Evolutionary conservation across 1,284 basidiomycete species (phyloP), one percentile per base, ranked within the genome.

Genomic region (Rhodotorula mucilaginosa): DNA sequence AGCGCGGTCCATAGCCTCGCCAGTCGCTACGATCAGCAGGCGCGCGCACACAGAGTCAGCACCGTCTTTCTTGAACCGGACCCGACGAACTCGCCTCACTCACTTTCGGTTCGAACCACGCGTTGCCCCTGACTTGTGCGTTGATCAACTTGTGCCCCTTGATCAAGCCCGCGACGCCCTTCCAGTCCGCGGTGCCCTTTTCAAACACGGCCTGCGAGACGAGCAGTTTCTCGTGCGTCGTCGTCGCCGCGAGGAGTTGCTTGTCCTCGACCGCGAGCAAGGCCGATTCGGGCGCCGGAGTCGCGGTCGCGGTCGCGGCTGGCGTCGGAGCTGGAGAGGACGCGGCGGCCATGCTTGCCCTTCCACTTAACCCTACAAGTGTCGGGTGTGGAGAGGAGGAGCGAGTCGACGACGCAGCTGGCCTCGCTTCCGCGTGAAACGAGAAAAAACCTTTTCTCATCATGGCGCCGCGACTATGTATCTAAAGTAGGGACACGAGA

Each of bases 101-200:
- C 56, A 75, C 74, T 29, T 64, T 58, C 5, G 65, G 29, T 16
- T 49, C 48, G 46, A 69, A 75, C 71, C 69, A 75, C 34, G 44
- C 66, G 6, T 46, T n/a, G 0, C 15, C 19, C 21, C 67, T 23
- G 7, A 5, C 26, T 15, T 23, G 10, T 12, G 39, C 39, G 39
- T 44, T 29, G 23, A 75, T 56, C 46, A 75, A 29, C 29, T 63
- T 64, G 39, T 75, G 74, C 0, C 71, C 74, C n/a, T 46, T n/a
- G 26, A 73, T n/a, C 46, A 73, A 39, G 15, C 46, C 26, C 5
- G 58, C 51, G 12, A 65, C 81, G 3, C 82, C 83, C 1, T 79
- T 82, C 31, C 85, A 82, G 51, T 80, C 81, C 76, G 88, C 87
- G 54, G 83, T 83, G 2, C 84, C 87, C 0, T 88, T 88, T 74